Evolutionary conservation across 768 basidiomycete genomes (phyloP), one percentile per base, ranked within the genome.

Genomic region (Russula olivacea): DNA sequence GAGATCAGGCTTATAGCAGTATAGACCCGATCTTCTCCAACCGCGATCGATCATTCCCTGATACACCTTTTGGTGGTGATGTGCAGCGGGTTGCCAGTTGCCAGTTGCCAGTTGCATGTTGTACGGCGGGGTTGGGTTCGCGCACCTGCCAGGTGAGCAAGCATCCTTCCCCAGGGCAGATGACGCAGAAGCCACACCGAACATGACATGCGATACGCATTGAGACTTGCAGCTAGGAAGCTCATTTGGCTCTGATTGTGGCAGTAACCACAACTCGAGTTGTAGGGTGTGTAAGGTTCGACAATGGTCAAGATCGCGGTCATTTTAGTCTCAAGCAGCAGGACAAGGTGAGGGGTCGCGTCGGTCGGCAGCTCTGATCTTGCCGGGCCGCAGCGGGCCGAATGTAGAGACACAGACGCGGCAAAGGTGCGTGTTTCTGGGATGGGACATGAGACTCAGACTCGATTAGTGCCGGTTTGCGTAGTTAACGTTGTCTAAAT

Each of bases 1-100:
- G 73, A 95, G 77, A 72, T 95, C 86, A 4, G 94, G 94, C 66
- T 91, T 92, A 74, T 98, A 98, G 69, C 91, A 86, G 74, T 86
- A 94, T 32, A 76, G 78, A 75, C 90, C 90, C 59, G 89, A 89
- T 64, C 91, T 81, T 58, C 91, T 82, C 91, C 91, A 93, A 28
- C 91, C 90, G 21, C 86, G 80, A 74, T 92, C 86, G 66, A 92
- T 86, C 89, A 93, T 90, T 67, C 74, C 77, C 70, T 91, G 89
- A 73, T 93, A 93, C 21, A 79, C 80, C 90, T 92, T 69, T 50
- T 36, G n/a, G n/a, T n/a, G n/a, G n/a, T n/a, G n/a, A n/a, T n/a
- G n/a, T n/a, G n/a, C n/a, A n/a, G n/a, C n/a, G n/a, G n/a, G n/a
- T n/a, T n/a, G n/a, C n/a, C n/a, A n/a, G n/a, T n/a, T n/a, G n/a